These are phyloP conservation scores for Beauveria rudraprayagi DNA, from an alignment of 2,329 filamentous ascomycete species.

Conservation along the genomic window DNA sequence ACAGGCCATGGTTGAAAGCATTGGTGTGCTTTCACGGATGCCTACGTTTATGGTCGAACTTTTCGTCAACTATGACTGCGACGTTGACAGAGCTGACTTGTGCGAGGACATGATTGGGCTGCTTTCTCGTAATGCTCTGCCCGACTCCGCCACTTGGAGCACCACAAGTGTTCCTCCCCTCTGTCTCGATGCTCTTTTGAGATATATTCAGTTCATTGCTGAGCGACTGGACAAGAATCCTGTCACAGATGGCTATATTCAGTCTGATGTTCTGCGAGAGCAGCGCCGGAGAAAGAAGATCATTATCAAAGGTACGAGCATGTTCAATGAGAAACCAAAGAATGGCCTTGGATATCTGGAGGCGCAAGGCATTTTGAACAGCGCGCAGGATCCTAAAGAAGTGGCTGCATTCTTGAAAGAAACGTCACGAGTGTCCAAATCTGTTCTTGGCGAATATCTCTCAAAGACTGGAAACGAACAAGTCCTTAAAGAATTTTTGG, in stretches of 20 bases:
- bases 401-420: constrained; percentile 84
- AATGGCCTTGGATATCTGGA: constrained; percentile 78
- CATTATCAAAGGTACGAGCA: constrained; percentile 78
- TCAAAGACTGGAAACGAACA: constrained; percentile 83
- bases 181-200: constrained; percentile 83
- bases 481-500: constrained; percentile 78
- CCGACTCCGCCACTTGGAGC: constrained; percentile 97
- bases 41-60: constrained; percentile 91
- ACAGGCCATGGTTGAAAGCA: constrained; percentile 96
- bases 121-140: constrained; percentile 86
- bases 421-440: constrained; percentile 83
- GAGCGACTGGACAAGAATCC: constrained; percentile 72
- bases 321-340: constrained; percentile 95
- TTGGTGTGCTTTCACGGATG: constrained; percentile 85
- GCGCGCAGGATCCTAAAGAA: constrained; percentile 63
- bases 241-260: constrained; percentile 55
- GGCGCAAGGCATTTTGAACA: constrained; percentile 75
- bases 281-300: constrained; percentile 75
- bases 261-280: constrained; percentile 55
- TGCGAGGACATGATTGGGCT: constrained; percentile 95
- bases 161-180: constrained; percentile 95
- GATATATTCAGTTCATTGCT: constrained; percentile 86
- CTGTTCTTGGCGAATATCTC: constrained; percentile 81
- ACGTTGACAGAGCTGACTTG: constrained; percentile 80
- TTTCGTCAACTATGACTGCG: constrained; percentile 97